Base-by-base conservation (phyloP, 139 green algal species). In the Chlorella sp. region DNA sequence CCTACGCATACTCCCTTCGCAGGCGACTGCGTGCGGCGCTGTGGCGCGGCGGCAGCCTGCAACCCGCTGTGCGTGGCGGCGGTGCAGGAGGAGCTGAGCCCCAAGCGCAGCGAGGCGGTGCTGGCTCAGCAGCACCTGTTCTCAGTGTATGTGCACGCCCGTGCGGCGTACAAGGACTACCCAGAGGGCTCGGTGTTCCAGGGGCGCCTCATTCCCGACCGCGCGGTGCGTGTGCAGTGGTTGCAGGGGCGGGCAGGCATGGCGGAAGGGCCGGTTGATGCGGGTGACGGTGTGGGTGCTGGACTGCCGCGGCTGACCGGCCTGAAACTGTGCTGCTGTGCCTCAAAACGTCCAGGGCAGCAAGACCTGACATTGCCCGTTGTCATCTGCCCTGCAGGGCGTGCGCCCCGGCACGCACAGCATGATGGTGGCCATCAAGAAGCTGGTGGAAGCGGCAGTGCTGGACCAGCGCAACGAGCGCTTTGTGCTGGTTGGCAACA, bases 111-210 rank as follows among this genome's bases (percentile, higher is more conserved):
- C 81, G 15, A 56, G 34, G 32, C 69, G 17, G 81, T 78, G 69
- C 55, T 85, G 80, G 28, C 41, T n/a, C 81, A 69, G 60, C 89
- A 92, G 83, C 74, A 91, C 56, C 73, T 92, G 3, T 92, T 90
- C 68, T 88, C 74, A 1, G 62, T 92, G 57, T 91, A 92, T 60
- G 60, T 89, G 21, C 89, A 92, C 64, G 74, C 81, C 7, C 86
- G 82, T 4, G 81, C 86, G 36, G 67, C 81, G 7, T 82, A 84
- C 30, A 70, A 74, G 25, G 70, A 69, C 21, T 83, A 87, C 39
- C 51, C 80, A 9, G 72, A 76, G 55, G 38, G 23, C 26, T 87
- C 65, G 18, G 47, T 74, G 28, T 85, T 84, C 41, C 34, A 57
- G 4, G 72, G 81, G 4, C 38, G 65, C 21, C 57, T 88, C 56